phyloP scores from a whole-genome alignment of 2,329 filamentous ascomycete species.

The Nigrograna mackinnonii region DNA sequence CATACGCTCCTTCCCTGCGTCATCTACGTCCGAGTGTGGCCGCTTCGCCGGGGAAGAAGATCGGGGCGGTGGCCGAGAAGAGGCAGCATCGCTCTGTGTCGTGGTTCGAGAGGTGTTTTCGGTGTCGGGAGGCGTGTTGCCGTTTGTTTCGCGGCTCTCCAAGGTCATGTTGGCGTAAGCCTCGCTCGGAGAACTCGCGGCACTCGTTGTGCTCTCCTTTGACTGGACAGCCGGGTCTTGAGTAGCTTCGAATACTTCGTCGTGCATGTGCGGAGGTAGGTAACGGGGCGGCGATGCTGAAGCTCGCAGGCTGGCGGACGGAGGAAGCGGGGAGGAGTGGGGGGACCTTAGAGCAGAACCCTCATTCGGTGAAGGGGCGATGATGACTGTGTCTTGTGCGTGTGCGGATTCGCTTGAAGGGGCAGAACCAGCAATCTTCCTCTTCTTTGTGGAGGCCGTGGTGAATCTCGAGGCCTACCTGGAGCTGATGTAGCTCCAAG shows the following conservation, averaged over 20 bases:
- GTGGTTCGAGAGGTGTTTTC: conserved; percentile 25
- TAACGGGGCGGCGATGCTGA: conserved; percentile 49
- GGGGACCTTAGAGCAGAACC: conserved; percentile 30
- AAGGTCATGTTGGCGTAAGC: conserved; percentile 57
- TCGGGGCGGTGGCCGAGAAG: conserved; percentile 37
- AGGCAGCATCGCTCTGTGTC: conserved; percentile 11
- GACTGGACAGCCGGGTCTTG: conserved; percentile 25
- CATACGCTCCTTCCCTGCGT: conserved; percentile 31
- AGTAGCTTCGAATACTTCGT: conserved; percentile 49
- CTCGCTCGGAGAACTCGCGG: conserved; percentile 53
- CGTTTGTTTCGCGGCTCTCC: conserved; percentile 43
- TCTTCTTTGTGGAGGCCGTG: conserved; percentile 51
- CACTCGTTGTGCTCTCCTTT: conserved; percentile 39
- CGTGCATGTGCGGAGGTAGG: conserved; percentile 60
- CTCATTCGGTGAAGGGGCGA: conserved; percentile 34
- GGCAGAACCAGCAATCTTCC: conserved; percentile 46
- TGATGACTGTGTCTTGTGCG: conserved; percentile 10
- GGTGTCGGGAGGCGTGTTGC: conserved; percentile 24
- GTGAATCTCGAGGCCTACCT: conserved; percentile 42
- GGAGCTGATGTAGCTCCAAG: conserved; percentile 44
- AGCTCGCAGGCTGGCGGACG: conserved; percentile 19
- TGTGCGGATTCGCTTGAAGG: conserved; percentile 14
- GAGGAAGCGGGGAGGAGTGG: conserved; percentile 41
- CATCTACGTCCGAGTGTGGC: conserved; percentile 59
- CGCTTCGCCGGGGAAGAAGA: conserved; percentile 60